Evolutionary conservation across 345 rosid genomes (phyloP).

Genomic region (Reutealis trisperma): DNA sequence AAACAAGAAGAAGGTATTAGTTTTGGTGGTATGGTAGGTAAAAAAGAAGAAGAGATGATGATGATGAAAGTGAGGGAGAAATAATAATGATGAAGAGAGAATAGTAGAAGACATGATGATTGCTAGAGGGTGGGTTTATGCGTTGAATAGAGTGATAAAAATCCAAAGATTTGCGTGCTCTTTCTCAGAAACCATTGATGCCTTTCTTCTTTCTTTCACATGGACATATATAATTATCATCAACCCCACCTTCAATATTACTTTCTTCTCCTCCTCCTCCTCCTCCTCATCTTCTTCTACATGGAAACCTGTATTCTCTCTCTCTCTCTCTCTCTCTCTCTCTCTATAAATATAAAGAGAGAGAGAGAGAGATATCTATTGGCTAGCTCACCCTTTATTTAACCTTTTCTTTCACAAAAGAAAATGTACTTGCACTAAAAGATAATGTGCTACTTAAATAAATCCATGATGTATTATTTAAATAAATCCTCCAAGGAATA

Average conservation of each 20-base stretch:
- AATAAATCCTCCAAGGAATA: too few species aligned
- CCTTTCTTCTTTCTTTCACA: slow-evolving; percentile 29
- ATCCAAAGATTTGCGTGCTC: slow-evolving; percentile 35
- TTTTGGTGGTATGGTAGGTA: slow-evolving; percentile 31
- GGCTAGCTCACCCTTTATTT: too few species aligned
- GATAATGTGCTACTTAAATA: too few species aligned
- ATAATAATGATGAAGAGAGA: slow-evolving; percentile 45
- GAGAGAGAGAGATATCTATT: too few species aligned
- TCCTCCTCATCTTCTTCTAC: background rate
- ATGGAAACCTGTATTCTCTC: too few species aligned
- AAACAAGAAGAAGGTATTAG: slow-evolving; percentile 11
- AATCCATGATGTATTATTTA: too few species aligned
- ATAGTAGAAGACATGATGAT: slow-evolving; percentile 60
- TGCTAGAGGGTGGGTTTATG: slow-evolving; percentile 21
- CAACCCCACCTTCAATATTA: slow-evolving; percentile 10
- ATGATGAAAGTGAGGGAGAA: slow-evolving; percentile 31
- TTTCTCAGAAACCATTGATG: slow-evolving; percentile 3
- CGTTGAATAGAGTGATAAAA: slow-evolving; percentile 29
- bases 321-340: too few species aligned
- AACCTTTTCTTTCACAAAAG: too few species aligned
- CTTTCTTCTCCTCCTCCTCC: background rate
- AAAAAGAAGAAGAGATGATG: slow-evolving; percentile 26
- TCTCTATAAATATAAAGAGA: too few species aligned
- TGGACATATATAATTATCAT: slow-evolving; percentile 31
- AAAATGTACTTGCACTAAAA: too few species aligned